Conservation (phyloP, 2,329 filamentous ascomycete genomes). For the Colletotrichum abscissum region DNA sequence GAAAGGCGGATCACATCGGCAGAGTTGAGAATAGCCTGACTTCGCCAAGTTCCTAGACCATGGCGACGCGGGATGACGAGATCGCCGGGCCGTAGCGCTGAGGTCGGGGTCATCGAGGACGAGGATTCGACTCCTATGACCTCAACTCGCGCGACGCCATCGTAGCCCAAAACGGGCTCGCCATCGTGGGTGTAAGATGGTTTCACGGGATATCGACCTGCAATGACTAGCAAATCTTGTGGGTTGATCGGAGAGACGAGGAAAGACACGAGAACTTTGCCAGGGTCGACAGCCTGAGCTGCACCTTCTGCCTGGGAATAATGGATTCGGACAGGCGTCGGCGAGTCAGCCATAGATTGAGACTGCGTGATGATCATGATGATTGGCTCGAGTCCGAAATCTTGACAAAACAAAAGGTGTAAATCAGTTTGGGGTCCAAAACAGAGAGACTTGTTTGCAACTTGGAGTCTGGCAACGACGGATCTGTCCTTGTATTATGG, state of each 20-base stretch:
- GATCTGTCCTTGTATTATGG: background rate
- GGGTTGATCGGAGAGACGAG: constrained; percentile 40
- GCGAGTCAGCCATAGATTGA: background rate
- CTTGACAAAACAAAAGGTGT: background rate
- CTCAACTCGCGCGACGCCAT: constrained; percentile 36
- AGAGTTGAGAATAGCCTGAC: constrained; percentile 33
- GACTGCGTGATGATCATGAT: constrained; percentile 6
- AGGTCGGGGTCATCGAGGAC: background rate
- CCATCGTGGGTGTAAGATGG: constrained; percentile 30
- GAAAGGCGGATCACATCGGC: background rate
- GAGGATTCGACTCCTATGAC: constrained; percentile 1
- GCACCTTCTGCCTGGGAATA: background rate
- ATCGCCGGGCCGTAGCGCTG: constrained; percentile 25
- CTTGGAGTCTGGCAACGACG: background rate
- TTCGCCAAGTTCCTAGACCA: constrained; percentile 39
- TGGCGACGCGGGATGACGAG: constrained; percentile 30
- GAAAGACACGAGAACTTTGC: constrained; percentile 34
- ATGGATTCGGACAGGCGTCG: background rate
- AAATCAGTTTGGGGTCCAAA: background rate
- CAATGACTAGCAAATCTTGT: constrained; percentile 38
- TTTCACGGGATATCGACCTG: constrained; percentile 39
- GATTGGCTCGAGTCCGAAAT: background rate
- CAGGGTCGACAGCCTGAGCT: background rate
- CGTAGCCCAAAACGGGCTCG: constrained; percentile 37
- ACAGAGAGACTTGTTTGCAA: background rate